Evolutionary conservation across 2,329 filamentous ascomycete genomes (phyloP).

Genomic region (Aspergillus japonicus): DNA sequence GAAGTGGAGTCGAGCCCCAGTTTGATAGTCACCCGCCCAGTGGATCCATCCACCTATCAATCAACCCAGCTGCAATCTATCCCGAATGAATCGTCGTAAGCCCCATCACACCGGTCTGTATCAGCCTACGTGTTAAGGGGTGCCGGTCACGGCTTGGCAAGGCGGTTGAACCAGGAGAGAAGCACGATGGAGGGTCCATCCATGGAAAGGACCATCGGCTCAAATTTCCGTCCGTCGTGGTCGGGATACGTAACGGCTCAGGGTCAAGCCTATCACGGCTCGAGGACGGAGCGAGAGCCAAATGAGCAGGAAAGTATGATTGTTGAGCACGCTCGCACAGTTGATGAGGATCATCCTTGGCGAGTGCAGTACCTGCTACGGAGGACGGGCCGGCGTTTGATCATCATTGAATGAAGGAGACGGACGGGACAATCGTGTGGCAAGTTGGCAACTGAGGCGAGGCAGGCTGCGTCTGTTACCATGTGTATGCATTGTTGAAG

Average conservation of each 20-base stretch:
- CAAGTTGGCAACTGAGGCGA: background rate
- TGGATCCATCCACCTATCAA: slow-evolving; percentile 5
- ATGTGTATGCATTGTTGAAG: background rate
- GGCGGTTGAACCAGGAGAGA: background rate
- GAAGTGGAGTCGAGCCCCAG: background rate
- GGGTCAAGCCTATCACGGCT: background rate
- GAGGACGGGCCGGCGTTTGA: slow-evolving; percentile 3
- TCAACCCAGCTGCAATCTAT: background rate
- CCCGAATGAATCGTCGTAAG: slow-evolving; percentile 9
- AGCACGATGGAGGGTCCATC: background rate
- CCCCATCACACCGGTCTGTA: slow-evolving; percentile 1
- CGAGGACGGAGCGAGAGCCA: background rate
- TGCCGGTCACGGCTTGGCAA: background rate
- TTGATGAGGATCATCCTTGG: slow-evolving; percentile 8
- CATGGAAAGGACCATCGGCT: background rate
- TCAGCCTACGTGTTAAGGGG: background rate
- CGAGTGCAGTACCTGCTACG: slow-evolving; percentile 6
- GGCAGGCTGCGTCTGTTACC: background rate
- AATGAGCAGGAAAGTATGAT: background rate
- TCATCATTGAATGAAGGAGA: background rate
- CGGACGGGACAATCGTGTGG: background rate
- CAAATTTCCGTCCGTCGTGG: background rate
- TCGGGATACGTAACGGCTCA: background rate
- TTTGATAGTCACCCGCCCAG: slow-evolving; percentile 2
- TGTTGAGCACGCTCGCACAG: background rate